These are phyloP conservation scores for Aurinia saxatilis DNA, from an alignment of 345 rosid genomes.

Conservation along the genomic window DNA sequence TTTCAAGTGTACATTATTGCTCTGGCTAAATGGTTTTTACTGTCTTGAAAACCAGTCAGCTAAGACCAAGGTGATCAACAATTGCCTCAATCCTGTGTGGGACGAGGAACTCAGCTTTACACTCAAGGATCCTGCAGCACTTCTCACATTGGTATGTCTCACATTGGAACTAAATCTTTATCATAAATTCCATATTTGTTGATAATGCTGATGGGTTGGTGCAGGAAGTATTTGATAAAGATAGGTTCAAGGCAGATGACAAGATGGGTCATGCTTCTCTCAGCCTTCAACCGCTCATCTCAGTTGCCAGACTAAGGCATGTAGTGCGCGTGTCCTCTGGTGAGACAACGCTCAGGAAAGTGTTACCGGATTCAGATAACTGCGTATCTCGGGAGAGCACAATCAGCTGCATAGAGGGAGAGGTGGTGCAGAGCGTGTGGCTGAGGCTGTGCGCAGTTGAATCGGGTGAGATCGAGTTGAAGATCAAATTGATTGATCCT, in stretches of 20 bases:
- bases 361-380: conserved; percentile 70
- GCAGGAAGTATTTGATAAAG: conserved; percentile 98
- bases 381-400: conserved; percentile 79
- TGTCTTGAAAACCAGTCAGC: conserved; percentile 45
- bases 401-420: conserved; percentile 61
- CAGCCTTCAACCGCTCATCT: conserved; percentile 78
- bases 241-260: conserved; percentile 95
- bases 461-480: conserved; percentile 91
- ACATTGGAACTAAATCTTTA: neutral
- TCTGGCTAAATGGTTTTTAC: neutral
- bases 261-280: conserved; percentile 91
- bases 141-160: conserved; percentile 48
- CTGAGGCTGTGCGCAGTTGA: conserved; percentile 73
- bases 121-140: conserved; percentile 62
- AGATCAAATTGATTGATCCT: conserved; percentile 54
- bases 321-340: conserved; percentile 58
- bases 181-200: neutral
- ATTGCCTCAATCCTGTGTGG: conserved; percentile 96
- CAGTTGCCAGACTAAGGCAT: conserved; percentile 78
- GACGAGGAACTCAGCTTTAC: conserved; percentile 80
- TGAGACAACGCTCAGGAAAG: conserved; percentile 68
- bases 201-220: conserved; percentile 7
- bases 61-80: conserved; percentile 85
- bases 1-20: neutral
- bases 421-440: conserved; percentile 88